A percentile compares a stretch with the other conserved stretches of the same genome.
Evolutionary conservation across 2,329 filamentous ascomycete genomes (phyloP).

Genomic region (Aspergillus japonicus): DNA sequence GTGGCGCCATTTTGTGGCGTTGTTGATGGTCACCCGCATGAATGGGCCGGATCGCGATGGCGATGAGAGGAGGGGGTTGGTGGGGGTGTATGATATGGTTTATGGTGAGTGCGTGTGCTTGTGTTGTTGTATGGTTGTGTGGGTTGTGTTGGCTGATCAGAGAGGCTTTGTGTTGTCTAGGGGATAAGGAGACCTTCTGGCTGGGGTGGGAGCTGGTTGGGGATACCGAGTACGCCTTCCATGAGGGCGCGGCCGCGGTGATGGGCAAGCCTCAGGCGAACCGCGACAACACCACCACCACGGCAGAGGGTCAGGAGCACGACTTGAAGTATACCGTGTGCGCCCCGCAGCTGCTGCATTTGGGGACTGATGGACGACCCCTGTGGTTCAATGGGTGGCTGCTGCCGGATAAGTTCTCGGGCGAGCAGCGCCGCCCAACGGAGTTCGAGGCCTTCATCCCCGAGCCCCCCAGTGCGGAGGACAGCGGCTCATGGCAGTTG

Average conservation of each 20-base stretch:
- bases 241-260: conserved; percentile 35
- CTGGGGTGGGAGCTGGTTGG: conserved; percentile 49
- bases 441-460: conserved; percentile 30
- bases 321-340: conserved; percentile 39
- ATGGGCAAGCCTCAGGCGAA: conserved; percentile 15
- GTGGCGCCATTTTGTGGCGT: conserved; percentile 46
- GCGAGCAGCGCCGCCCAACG: conserved; percentile 35
- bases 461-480: conserved; percentile 7
- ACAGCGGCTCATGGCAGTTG: conserved; percentile 10
- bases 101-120: conserved; percentile 36
- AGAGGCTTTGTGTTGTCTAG: conserved; percentile 21
- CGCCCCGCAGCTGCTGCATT: conserved; percentile 48
- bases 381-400: conserved; percentile 51
- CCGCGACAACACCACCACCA: not conserved
- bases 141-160: too few species aligned
- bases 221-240: conserved; percentile 46
- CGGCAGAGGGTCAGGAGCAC: not conserved
- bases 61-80: conserved; percentile 33
- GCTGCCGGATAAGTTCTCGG: conserved; percentile 45
- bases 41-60: conserved; percentile 47
- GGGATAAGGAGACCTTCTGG: conserved; percentile 54
- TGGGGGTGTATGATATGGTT: conserved; percentile 50
- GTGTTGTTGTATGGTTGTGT: accelerated
- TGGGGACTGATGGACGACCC: conserved; percentile 42
- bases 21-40: conserved; percentile 37